Evolutionary conservation across 2,329 filamentous ascomycete species (phyloP).

Genomic region (Trichophyton benhamiae): DNA sequence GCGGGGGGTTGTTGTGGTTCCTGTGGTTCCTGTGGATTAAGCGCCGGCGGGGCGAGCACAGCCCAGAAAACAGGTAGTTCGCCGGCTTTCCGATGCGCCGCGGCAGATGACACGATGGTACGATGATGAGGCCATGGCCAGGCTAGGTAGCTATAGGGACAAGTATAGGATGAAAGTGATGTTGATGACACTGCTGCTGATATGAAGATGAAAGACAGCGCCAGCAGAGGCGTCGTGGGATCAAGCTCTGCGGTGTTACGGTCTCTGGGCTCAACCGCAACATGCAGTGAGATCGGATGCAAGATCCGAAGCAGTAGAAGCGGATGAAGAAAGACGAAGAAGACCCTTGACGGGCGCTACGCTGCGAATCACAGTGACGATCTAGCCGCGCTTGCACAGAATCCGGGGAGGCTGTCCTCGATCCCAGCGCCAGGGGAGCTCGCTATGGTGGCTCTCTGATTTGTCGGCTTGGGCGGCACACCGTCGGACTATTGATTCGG

Average conservation of each 20-base stretch:
- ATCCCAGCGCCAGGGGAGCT: background rate
- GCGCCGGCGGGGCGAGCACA: background rate
- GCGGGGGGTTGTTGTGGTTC: background rate
- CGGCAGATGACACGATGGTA: no score
- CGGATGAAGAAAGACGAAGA: background rate
- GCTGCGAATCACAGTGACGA: background rate
- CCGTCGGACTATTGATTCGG: background rate
- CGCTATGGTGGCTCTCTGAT: background rate
- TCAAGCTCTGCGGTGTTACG: background rate
- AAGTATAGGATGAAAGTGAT: background rate
- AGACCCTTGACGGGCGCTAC: background rate
- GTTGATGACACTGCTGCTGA: background rate
- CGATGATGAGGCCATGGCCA: background rate
- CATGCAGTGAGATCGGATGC: constrained; percentile 1
- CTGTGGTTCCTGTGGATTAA: background rate
- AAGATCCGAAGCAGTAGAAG: background rate
- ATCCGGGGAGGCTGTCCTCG: background rate
- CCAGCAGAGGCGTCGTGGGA: background rate
- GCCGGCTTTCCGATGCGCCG: background rate
- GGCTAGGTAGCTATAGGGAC: no score
- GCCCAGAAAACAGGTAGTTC: background rate
- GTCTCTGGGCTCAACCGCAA: background rate
- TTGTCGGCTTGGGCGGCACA: background rate
- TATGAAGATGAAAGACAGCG: background rate
- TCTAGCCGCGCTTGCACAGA: background rate